Conservation (phyloP, 345 rosid species). For the Gossypium sturtianum region DNA sequence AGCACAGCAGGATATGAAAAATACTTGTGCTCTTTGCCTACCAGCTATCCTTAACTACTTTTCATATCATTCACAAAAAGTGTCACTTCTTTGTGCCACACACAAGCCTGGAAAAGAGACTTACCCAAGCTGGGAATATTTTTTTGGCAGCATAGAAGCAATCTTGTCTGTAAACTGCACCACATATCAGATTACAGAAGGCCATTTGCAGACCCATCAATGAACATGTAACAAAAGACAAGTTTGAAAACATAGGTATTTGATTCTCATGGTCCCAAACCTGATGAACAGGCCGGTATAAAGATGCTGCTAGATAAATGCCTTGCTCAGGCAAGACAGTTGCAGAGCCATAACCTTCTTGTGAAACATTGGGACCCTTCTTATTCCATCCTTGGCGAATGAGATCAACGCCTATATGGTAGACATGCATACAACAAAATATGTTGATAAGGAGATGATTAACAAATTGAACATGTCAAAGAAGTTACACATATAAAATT, state of each 20-base stretch:
- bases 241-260: conserved; percentile 4
- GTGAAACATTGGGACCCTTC: conserved; percentile 71
- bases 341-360: conserved; percentile 98
- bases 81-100: conserved; percentile 5
- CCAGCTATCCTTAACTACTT: conserved; percentile 1
- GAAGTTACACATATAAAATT: not conserved
- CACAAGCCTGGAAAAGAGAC: conserved; percentile 20
- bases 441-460: not conserved
- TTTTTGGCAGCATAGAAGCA: conserved; percentile 77
- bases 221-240: not conserved
- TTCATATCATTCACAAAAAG: not conserved
- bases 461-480: not conserved
- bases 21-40: not conserved
- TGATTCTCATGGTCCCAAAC: conserved; percentile 34
- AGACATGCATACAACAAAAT: not conserved
- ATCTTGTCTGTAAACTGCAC: conserved; percentile 92
- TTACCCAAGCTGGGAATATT: conserved; percentile 91
- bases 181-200: conserved; percentile 26
- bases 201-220: conserved; percentile 7
- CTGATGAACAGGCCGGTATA: conserved; percentile 94
- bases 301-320: conserved; percentile 90
- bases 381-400: conserved; percentile 93
- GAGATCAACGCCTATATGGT: conserved; percentile 57
- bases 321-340: conserved; percentile 98
- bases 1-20: too few relatives aligned